Conservation (phyloP, 805 yeast genomes). For the Yarrowia sp. region DNA sequence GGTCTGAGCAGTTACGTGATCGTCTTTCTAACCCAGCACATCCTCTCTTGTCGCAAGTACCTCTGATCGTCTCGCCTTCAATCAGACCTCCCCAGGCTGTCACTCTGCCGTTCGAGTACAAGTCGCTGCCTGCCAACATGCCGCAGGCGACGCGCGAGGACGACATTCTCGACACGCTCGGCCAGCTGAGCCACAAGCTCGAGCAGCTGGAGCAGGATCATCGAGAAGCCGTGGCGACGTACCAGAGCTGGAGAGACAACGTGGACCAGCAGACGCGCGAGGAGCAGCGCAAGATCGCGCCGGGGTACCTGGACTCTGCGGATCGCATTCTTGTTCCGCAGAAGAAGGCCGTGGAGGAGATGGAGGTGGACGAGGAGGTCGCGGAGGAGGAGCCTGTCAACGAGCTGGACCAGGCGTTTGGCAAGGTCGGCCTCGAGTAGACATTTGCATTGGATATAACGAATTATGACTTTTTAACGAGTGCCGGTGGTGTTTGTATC, state of each 20-base stretch:
- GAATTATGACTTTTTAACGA: background rate
- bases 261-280: conserved; percentile 32
- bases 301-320: conserved; percentile 44
- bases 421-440: conserved; percentile 29
- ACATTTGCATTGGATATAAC: background rate
- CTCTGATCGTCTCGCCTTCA: conserved; percentile 53
- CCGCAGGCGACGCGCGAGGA: conserved; percentile 33
- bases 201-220: conserved; percentile 36
- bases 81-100: conserved; percentile 56
- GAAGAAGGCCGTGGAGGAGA: background rate
- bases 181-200: conserved; percentile 38
- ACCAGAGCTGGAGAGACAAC: conserved; percentile 39
- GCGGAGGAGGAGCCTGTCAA: conserved; percentile 15
- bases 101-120: conserved; percentile 51
- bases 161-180: conserved; percentile 31
- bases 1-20: too few relatives aligned
- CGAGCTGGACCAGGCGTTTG: conserved; percentile 36
- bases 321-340: conserved; percentile 36
- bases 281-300: conserved; percentile 41
- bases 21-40: conserved; percentile 35
- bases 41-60: conserved; percentile 51
- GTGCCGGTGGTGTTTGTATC: too few relatives aligned
- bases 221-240: conserved; percentile 33
- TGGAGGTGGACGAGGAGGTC: background rate
- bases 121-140: conserved; percentile 39